A percentile compares a stretch with the other conserved stretches of the same genome.
phyloP scores from a whole-genome alignment of 129 eudicot genomes.

The Daucus carota region DNA sequence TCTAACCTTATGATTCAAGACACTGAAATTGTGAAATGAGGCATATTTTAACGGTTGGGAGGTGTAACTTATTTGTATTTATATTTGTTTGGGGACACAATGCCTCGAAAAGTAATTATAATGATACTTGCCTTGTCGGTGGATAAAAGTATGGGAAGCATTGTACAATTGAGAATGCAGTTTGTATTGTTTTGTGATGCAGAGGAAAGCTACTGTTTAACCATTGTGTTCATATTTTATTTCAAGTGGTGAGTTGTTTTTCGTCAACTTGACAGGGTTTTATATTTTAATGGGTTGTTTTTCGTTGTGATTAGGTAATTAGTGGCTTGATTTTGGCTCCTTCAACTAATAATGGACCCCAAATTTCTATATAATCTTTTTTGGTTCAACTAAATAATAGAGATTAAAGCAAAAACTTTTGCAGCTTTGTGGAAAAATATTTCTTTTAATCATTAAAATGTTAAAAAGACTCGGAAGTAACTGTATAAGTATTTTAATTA shows the following conservation, averaged over 20 bases:
- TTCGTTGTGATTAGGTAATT: not conserved
- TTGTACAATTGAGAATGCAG: not conserved
- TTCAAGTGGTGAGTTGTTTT: not conserved
- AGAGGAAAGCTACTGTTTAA: not conserved
- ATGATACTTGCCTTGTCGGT: constrained; percentile 8
- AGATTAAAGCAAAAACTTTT: no score
- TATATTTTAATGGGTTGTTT: not conserved
- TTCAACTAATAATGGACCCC: not conserved
- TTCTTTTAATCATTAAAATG: no score
- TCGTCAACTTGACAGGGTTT: not conserved
- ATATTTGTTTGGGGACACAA: not conserved
- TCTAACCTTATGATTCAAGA: constrained; percentile 24
- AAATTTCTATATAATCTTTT: no score
- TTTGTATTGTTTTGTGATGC: not conserved
- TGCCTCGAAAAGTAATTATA: not conserved
- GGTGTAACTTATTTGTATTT: not conserved
- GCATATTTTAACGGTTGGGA: not conserved
- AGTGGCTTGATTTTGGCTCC: not conserved
- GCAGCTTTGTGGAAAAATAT: no score
- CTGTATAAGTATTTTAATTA: no score
- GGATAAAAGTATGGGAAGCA: not conserved
- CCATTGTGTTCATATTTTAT: not conserved
- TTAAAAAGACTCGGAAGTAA: no score
- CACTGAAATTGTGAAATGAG: not conserved
- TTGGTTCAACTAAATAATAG: no score